These are phyloP conservation scores for Mycena citricolor DNA, from an alignment of 1,284 basidiomycete genomes.

Conservation along the genomic window DNA sequence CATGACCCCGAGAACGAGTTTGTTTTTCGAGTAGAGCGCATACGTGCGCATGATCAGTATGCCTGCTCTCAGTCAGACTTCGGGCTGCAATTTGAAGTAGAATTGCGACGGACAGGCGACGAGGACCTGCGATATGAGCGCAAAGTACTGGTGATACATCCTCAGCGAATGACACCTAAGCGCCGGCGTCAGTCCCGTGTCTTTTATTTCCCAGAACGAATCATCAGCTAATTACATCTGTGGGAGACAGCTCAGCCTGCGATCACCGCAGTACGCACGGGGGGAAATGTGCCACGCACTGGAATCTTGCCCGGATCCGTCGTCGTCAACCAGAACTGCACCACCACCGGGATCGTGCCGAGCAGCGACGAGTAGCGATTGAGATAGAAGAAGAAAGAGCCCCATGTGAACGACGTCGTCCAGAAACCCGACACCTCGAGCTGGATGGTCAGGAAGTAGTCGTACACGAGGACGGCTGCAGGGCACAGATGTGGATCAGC, in stretches of 20 bases:
- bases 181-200: too few species aligned
- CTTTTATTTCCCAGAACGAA: too few species aligned
- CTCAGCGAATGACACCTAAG: conserved; percentile 3
- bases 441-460: conserved; percentile 16
- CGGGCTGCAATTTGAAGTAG: neutral
- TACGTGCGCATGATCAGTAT: conserved; percentile 22
- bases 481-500: neutral
- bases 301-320: conserved; percentile 9
- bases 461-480: conserved; percentile 13
- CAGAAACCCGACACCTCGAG: conserved; percentile 14
- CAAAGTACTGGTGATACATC: conserved; percentile 19
- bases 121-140: conserved; percentile 15
- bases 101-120: conserved; percentile 11
- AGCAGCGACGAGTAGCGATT: conserved; percentile 18
- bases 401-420: conserved; percentile 9
- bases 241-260: too few species aligned
- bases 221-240: too few species aligned
- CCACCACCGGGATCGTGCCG: conserved; percentile 12
- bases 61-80: conserved; percentile 1
- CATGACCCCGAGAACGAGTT: conserved; percentile 7
- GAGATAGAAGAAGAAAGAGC: conserved; percentile 16
- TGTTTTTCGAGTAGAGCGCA: conserved; percentile 15
- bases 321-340: conserved; percentile 17
- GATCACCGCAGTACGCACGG: too few species aligned
- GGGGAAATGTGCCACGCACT: conserved; percentile 9